A percentile compares a stretch with the other conserved stretches of the same genome.
These are phyloP conservation scores for Saururus chinensis DNA, from an alignment of 164 flowering plant genomes.

Conservation along the genomic window DNA sequence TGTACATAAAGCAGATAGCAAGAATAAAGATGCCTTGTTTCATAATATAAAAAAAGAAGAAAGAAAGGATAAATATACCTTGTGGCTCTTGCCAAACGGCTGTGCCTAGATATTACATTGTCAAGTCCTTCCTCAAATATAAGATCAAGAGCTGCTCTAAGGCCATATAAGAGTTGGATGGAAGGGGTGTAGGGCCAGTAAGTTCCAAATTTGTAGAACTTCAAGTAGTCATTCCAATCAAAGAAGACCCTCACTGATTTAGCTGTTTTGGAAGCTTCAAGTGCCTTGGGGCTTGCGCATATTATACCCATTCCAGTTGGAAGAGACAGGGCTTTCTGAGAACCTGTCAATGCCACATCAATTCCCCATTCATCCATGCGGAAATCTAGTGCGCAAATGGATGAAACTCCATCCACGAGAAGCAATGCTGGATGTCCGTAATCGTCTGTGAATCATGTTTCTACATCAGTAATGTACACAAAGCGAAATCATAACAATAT, in stretches of 20 bases:
- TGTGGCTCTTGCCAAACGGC: slow-evolving; percentile 77
- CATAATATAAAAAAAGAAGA: too few species aligned
- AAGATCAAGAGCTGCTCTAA: slow-evolving; percentile 87
- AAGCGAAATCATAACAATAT: too few species aligned
- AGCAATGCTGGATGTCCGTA: slow-evolving; percentile 85
- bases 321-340: slow-evolving; percentile 96
- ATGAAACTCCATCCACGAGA: slow-evolving; percentile 94
- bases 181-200: slow-evolving; percentile 99
- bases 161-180: slow-evolving; percentile 83
- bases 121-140: slow-evolving; percentile 94
- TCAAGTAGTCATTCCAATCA: slow-evolving; percentile 93
- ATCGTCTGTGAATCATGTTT: slow-evolving; percentile 40
- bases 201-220: slow-evolving; percentile 86
- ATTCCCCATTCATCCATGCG: slow-evolving; percentile 99
- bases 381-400: slow-evolving; percentile 93
- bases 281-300: slow-evolving; percentile 91
- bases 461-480: background rate
- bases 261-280: slow-evolving; percentile 84
- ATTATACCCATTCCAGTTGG: slow-evolving; percentile 95
- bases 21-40: too few species aligned
- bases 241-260: slow-evolving; percentile 88
- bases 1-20: background rate
- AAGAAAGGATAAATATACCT: slow-evolving; percentile 25
- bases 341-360: slow-evolving; percentile 94
- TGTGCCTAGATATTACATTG: slow-evolving; percentile 82